Conservation (phyloP, 371 early-diverging fungal genomes). For the Mycotypha africana region DNA sequence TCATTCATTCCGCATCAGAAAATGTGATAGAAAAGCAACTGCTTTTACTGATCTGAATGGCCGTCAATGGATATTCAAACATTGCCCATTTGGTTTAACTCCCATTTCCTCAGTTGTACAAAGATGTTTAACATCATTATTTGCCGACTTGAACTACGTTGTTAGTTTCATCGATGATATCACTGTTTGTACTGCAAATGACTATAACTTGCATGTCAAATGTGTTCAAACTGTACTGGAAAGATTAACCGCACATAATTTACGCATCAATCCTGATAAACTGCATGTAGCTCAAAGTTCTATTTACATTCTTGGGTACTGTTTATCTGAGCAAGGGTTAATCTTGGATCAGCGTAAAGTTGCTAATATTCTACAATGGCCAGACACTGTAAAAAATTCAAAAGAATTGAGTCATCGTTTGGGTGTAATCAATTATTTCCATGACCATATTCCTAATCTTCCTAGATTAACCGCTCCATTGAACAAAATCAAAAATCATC, state of each 20-base stretch:
- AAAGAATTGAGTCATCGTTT: conserved; percentile 17
- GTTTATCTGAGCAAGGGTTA: conserved; percentile 8
- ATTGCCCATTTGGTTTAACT: not conserved
- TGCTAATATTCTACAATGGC: conserved; percentile 7
- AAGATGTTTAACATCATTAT: not conserved
- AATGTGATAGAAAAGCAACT: not conserved
- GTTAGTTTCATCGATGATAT: not conserved
- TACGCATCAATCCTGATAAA: conserved; percentile 11
- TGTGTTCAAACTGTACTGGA: not conserved
- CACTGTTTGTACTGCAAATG: not conserved
- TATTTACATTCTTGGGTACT: conserved; percentile 4
- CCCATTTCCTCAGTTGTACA: not conserved
- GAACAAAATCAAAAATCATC: conserved; percentile 12
- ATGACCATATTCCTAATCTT: conserved; percentile 15
- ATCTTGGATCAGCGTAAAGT: conserved; percentile 9
- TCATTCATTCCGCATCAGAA: not conserved
- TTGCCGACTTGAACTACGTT: not conserved
- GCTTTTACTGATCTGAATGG: not conserved
- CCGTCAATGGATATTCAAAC: not conserved
- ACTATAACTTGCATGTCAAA: not conserved
- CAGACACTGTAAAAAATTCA: conserved; percentile 3
- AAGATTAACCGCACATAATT: conserved; percentile 1
- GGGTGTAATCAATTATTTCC: conserved; percentile 23
- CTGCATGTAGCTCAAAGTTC: not conserved
- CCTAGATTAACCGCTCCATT: conserved; percentile 14